Conservation (phyloP, 768 basidiomycete species). For the Chalciporus pseudorubinellus region DNA sequence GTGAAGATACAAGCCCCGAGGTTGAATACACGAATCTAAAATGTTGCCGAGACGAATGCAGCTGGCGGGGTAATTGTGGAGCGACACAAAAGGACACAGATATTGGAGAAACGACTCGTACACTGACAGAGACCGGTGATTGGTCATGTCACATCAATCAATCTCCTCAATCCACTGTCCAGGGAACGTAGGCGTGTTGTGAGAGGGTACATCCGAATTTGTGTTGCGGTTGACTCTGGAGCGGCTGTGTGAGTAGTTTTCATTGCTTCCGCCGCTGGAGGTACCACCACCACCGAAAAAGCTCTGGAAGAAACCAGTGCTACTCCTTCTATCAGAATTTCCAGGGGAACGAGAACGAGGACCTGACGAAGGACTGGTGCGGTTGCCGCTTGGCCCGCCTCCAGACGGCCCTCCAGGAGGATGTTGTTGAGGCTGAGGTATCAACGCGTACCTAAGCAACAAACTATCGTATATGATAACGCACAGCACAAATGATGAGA, state of each 20-base stretch:
- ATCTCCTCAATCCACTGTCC: constrained; percentile 36
- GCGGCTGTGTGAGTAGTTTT: constrained; percentile 6
- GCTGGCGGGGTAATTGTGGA: constrained; percentile 11
- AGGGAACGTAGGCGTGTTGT: constrained; percentile 26
- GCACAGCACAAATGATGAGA: background rate
- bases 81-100: constrained; percentile 1
- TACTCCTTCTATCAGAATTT: constrained; percentile 19
- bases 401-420: constrained; percentile 27
- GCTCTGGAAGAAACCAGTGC: constrained; percentile 27
- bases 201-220: constrained; percentile 4
- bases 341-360: constrained; percentile 19
- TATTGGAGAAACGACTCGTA: background rate
- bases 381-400: constrained; percentile 13
- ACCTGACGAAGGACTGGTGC: constrained; percentile 16
- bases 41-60: constrained; percentile 12
- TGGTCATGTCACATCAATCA: constrained; percentile 21
- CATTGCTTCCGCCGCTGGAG: constrained; percentile 15
- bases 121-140: background rate
- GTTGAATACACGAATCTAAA: constrained; percentile 23
- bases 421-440: constrained; percentile 58
- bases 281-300: constrained; percentile 30
- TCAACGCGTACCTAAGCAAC: constrained; percentile 53
- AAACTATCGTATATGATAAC: constrained; percentile 5
- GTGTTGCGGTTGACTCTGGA: constrained; percentile 13
- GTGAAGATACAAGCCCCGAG: constrained; percentile 6